Base-by-base conservation (phyloP, 306 rosid genomes). In the Lathyrus oleraceus region DNA sequence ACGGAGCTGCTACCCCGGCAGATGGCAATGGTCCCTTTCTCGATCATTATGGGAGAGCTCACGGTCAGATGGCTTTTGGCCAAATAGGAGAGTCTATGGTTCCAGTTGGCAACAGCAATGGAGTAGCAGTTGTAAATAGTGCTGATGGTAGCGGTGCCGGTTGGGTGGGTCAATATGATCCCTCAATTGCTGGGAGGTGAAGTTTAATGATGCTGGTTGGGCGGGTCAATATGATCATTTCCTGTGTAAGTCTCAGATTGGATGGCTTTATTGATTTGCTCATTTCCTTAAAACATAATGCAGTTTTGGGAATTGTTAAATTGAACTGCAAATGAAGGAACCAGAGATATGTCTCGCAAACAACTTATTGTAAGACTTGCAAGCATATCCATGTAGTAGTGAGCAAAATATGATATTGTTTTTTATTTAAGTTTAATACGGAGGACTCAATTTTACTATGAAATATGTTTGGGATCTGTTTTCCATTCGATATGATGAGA, bases 11-110 rank as follows among this genome's bases (percentile, higher is more conserved):
- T 30, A 78, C 73, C 8, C 77, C 79, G 5, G 47, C 69, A 73
- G 77, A 61, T 35, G 78, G 83, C 64, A 64, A 48, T 16, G 76
- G 84, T n/a, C 38, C 81, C 30, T 81, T 66, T 73, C 2, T 54
- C 30, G 89, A 87, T 62, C 74, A 67, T 74, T 86, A 81, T 38
- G 88, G 86, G 45, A 79, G 84, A 81, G 48, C 76, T 78, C 84
- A 79, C 48, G 79, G 64, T 78, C 75, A 77, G 48, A 72, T 61
- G 61, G 78, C 66, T 66, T 45, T 30, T 75, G 76, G 85, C 65
- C 87, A 83, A 42, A 70, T 67, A 35, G 88, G 84, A 74, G 85
- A 82, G 74, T 76, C 77, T 52, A 4, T 52, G 67, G 62, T 52
- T 35, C 73, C 75, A 1, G 65, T 83, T 64, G 86, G 80, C 64